Base-by-base conservation (phyloP, 257 asterid species). In the Capsicum baccatum region DNA sequence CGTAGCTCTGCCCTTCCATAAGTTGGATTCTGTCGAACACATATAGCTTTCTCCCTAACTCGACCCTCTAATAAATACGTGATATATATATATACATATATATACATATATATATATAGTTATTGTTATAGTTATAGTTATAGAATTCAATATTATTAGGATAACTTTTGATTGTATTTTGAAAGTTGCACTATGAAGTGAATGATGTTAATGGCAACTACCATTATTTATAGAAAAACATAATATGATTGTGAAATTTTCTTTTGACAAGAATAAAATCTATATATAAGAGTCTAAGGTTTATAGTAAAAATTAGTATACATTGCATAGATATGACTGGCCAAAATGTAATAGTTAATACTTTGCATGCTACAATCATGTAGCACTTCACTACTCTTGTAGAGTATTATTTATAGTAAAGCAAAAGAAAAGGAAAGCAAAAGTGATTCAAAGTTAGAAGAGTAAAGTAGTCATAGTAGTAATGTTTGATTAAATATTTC, bases 351-450 rank as follows among this genome's bases (percentile, higher is more conserved):
- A 76, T 76, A 12, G 39, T 76, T 62, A 64, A 14, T 35, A 17
- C 79, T 62, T 59, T 76, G 81, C 81, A 76, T 66, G 57, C 83
- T 67, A 68, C 58, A 69, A 79, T 87, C 62, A 84, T 82, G 39
- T 12, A 70, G 39, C 12, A 70, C 71, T 83, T 85, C 70, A 16
- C 56, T 70, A 39, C 62, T 79, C 64, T 39, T 35, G 35, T 37
- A 70, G 58, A 79, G 6, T 42, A 60, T 70, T 76, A 68, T 68
- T 68, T 39, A 68, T 78, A 47, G 33, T 70, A 86, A 68, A 84
- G 82, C 47, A 55, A 60, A 68, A 62, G 85, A 62, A 39, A 73
- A 33, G 33, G 52, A 8, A 48, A 37, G 33, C 21, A n/a, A 62
- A 52, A 35, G 48, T 63, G 66, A 35, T 39, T 37, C 17, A 26